Percentiles rank a stretch among this genome's conserved stretches.
These are phyloP conservation scores for Blepharisma stoltei DNA, from an alignment of 73 alveolate species.

Conservation along the genomic window DNA sequence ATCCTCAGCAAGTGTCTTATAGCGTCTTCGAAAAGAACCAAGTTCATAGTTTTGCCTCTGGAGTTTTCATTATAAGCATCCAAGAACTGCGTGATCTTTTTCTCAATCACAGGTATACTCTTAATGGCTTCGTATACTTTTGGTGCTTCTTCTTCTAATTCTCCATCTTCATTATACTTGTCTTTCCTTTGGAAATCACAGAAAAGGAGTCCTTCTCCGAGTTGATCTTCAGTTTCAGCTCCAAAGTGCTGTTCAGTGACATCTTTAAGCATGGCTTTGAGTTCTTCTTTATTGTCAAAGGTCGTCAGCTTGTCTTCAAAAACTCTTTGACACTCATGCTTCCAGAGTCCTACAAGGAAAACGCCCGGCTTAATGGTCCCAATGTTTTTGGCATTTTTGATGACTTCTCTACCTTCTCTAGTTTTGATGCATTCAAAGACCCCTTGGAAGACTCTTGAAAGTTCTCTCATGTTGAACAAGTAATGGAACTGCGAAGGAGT, in stretches of 20 bases:
- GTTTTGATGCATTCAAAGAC: constrained; percentile 55
- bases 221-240: constrained; percentile 67
- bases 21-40: constrained; percentile 99
- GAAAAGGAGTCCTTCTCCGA: constrained; percentile 65
- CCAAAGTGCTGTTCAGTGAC: constrained; percentile 75
- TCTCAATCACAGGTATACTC: constrained; percentile 84
- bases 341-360: constrained; percentile 98
- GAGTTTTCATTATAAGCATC: constrained; percentile 86
- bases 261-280: constrained; percentile 79
- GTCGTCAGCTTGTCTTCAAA: constrained; percentile 98
- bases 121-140: constrained; percentile 97
- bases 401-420: constrained; percentile 67
- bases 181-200: constrained; percentile 91
- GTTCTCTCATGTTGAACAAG: constrained; percentile 98
- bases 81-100: constrained; percentile 76
- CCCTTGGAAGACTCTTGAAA: constrained; percentile 99
- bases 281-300: constrained; percentile 92
- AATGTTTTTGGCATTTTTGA: constrained; percentile 74
- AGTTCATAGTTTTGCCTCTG: constrained; percentile 95
- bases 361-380: constrained; percentile 91
- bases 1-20: constrained; percentile 97
- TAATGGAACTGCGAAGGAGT: constrained; percentile 99
- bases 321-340: constrained; percentile 99
- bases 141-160: constrained; percentile 86
- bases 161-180: constrained; percentile 88